A percentile compares a stretch with the other conserved stretches of the same genome.
Evolutionary conservation across 495 filamentous ascomycete genomes (phyloP).

Genomic region (Daldinia childiae): DNA sequence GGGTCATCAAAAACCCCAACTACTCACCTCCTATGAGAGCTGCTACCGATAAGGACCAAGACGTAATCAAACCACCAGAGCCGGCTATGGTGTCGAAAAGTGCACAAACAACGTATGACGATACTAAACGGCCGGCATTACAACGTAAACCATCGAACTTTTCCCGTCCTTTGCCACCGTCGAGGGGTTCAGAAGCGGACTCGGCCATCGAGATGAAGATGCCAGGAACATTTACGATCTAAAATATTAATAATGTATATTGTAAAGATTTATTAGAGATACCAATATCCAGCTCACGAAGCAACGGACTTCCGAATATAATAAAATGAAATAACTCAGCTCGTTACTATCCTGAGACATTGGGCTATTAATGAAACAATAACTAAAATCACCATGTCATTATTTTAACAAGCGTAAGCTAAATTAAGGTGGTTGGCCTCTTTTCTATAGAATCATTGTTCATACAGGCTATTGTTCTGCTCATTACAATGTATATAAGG

Average conservation of each 20-base stretch:
- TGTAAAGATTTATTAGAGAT: slow-evolving; percentile 14
- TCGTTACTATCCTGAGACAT: neutral
- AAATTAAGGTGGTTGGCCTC: too few relatives aligned
- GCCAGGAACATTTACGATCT: neutral
- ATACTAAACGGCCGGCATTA: neutral
- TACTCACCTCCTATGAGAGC: slow-evolving; percentile 14
- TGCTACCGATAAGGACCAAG: neutral
- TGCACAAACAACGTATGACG: neutral
- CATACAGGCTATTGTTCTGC: too few relatives aligned
- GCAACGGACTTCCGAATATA: neutral
- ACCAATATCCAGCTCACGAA: slow-evolving; percentile 3
- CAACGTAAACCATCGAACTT: slow-evolving; percentile 33
- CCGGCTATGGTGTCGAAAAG: slow-evolving; percentile 16
- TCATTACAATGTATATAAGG: too few relatives aligned
- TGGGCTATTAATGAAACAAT: neutral
- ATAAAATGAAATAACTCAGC: neutral
- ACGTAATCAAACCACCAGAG: slow-evolving; percentile 22
- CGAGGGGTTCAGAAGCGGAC: slow-evolving; percentile 22
- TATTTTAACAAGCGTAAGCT: too few relatives aligned
- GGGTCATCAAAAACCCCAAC: slow-evolving; percentile 43
- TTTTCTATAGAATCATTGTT: too few relatives aligned
- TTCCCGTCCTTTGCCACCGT: slow-evolving; percentile 27
- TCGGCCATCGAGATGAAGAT: slow-evolving; percentile 31
- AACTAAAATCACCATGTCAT: too few relatives aligned
- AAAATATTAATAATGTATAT: neutral